Evolutionary conservation across 2,329 filamentous ascomycete genomes (phyloP), one percentile per base, ranked within the genome.

Genomic region (Talaromyces islandicus): DNA sequence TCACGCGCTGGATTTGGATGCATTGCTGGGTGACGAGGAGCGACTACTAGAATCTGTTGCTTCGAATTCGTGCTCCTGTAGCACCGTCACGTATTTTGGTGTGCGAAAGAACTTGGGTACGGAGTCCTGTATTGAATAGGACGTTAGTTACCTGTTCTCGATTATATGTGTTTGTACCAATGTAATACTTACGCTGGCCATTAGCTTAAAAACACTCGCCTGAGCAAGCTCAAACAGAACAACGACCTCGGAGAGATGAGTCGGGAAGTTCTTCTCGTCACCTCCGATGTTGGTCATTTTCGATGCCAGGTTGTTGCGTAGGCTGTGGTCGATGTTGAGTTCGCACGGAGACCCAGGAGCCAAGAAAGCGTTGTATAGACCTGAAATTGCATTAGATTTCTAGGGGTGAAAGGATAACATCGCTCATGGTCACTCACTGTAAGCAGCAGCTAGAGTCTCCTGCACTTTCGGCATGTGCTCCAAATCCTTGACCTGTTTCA

Each of bases 211-310:
- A 50, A 99, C 93, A 17, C 92, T 94, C 64, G 88, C 90, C 72
- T 97, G 92, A 9, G 94, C 93, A 73, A 96, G 90, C 75, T 96
- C 92, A 69, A 97, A 97, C 1, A 97, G 81, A 12, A 84, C 80
- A 9, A 90, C 93, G 53, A 99, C 93, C 73, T 97, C 92, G 66
- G 90, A 88, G 25, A 97, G 79, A 64, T 91, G 96, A 67, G 91
- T 87, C 66, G 96, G 88, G 91, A 97, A 96, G 43, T 91, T 88
- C 51, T 89, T 86, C 67, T 97, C 92, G 71, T 96, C 92, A 38
- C 92, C 91, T 32, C 97, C 92, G 1, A 93, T 92, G 74, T 95
- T 92, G 60, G 93, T 99, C 94, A 99, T 99, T 60, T 93, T 87
- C 21, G 90, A 93, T 3, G 94, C 93, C 63, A 99, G 81, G 71